Evolutionary conservation across 169 alveolate genomes (phyloP), one percentile per base, ranked within the genome.

Genomic region (Plasmodium malariae): DNA sequence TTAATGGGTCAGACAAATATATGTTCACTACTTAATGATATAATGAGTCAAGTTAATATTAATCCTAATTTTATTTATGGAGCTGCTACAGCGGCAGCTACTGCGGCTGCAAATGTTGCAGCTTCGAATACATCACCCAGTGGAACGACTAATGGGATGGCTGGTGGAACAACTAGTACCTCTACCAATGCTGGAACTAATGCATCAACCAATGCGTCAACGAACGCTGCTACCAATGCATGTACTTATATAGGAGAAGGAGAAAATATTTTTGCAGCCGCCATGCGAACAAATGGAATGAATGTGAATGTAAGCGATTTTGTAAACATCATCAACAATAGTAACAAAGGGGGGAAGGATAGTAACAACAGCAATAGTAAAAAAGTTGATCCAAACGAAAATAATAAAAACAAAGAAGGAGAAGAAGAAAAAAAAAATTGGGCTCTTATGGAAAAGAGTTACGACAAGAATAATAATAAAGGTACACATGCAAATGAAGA

Each of bases 41-140:
- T 78, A 1, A 78, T 78, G 89, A 78, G 89, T 63, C 89, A 78
- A 54, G 89, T 78, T 4, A 78, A 63, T 32, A 63, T 63, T 1
- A 78, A 49, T 19, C 89, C 89, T 6, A 78, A 62, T 32, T 60
- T 78, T 62, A 55, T 78, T 62, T 78, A 78, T 32, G 73, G 73
- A 0, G 88, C 88, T 4, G 88, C 88, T 28, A 49, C 67, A 4
- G 69, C 87, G 4, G 87, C 87, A 21, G 83, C 83, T 6, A 71
- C 67, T 24, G 48, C 69, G 21, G 86, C 86, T 24, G 86, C 86
- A 37, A 71, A 71, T 49, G 73, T 72, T 1, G n/a, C n/a, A n/a
- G 51, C 51, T 6, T 40, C 9, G 51, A 40, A 40, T 40, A 9
- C 51, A 6, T 5, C 51, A 5, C 5, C 9, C n/a, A 40, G 9